These are phyloP conservation scores for Paramecium tetraurelia DNA, from an alignment of 73 alveolate species.

Conservation along the genomic window DNA sequence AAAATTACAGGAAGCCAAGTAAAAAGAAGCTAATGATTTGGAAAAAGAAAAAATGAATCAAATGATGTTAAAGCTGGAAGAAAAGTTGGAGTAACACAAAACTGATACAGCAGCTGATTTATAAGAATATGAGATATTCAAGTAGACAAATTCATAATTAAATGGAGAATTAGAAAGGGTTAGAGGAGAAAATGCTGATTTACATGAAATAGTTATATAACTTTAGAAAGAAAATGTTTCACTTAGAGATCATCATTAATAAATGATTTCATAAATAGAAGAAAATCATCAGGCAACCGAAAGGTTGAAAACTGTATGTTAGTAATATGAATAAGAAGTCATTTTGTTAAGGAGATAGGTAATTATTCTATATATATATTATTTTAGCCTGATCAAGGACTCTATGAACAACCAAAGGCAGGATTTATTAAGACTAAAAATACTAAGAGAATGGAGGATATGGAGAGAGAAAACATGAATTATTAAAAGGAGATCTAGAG, in stretches of 20 bases:
- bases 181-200: constrained; percentile 51
- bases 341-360: constrained; percentile 12
- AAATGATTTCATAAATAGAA: not conserved
- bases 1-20: not conserved
- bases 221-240: constrained; percentile 30
- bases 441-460: not conserved
- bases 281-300: not conserved
- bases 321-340: constrained; percentile 15
- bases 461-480: constrained; percentile 10
- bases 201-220: constrained; percentile 29
- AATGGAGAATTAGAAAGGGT: not conserved
- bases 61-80: not conserved
- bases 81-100: not conserved
- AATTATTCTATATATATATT: not conserved
- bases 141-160: not conserved
- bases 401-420: constrained; percentile 19
- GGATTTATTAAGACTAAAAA: not conserved
- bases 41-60: not conserved
- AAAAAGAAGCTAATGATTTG: not conserved
- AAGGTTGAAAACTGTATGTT: not conserved
- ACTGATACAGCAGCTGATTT: not conserved
- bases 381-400: not conserved
- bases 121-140: not conserved
- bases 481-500: not conserved
- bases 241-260: constrained; percentile 17